These are phyloP conservation scores for Podospora pseudocomata DNA, from an alignment of 495 filamentous ascomycete genomes.

Conservation along the genomic window DNA sequence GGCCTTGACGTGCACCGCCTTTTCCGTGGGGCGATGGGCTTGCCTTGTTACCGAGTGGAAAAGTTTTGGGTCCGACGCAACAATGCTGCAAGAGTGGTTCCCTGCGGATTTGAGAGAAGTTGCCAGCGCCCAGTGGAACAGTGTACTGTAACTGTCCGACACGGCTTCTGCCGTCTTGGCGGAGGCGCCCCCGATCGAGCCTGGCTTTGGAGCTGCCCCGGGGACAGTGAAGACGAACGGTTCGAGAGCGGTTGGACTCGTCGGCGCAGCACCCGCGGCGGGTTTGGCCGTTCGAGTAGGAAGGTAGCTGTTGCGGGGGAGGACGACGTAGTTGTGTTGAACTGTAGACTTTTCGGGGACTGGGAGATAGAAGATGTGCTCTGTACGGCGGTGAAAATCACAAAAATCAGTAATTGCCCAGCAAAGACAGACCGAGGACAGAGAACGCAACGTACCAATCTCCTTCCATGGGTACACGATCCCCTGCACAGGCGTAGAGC, in stretches of 20 bases:
- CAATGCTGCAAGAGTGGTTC: constrained; percentile 54
- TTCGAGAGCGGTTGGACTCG: constrained; percentile 44
- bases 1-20: constrained; percentile 87
- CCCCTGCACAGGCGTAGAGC: constrained; percentile 63
- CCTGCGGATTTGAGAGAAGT: constrained; percentile 54
- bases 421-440: neutral
- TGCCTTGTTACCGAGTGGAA: constrained; percentile 77
- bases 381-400: constrained; percentile 36
- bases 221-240: constrained; percentile 81
- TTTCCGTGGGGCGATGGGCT: constrained; percentile 82
- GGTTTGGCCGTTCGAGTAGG: constrained; percentile 24
- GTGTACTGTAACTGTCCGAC: constrained; percentile 55
- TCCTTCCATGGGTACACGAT: constrained; percentile 62
- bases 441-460: constrained; percentile 58
- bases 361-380: constrained; percentile 75
- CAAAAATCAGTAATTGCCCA: neutral
- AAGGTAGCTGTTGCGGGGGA: constrained; percentile 65
- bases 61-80: constrained; percentile 65
- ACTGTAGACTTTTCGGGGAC: constrained; percentile 87
- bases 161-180: constrained; percentile 50
- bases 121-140: constrained; percentile 61
- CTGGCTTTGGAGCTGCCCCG: constrained; percentile 66
- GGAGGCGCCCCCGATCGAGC: constrained; percentile 45
- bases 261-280: constrained; percentile 29
- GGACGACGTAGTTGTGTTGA: constrained; percentile 85